These are phyloP conservation scores for Lavandula angustifolia DNA, from an alignment of 257 asterid genomes.

Conservation along the genomic window DNA sequence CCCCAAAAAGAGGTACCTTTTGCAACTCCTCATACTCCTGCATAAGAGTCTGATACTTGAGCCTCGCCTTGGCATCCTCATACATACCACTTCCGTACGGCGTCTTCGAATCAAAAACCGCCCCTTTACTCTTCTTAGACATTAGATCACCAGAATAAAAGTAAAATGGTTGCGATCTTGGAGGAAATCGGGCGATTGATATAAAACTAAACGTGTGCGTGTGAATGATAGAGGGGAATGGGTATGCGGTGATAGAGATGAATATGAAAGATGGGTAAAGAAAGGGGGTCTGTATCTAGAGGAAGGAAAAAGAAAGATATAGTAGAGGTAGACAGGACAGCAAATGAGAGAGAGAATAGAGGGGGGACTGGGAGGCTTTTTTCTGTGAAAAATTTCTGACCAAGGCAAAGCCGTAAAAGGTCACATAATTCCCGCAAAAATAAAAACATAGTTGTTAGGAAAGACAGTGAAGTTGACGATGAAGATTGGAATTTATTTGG, in stretches of 20 bases:
- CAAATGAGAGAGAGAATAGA: constrained; percentile 35
- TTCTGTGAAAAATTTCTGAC: constrained; percentile 76
- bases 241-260: constrained; percentile 32
- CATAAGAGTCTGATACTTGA: constrained; percentile 61
- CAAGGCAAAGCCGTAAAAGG: constrained; percentile 83
- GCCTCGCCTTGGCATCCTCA: constrained; percentile 50
- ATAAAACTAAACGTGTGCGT: not conserved
- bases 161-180: constrained; percentile 33
- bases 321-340: constrained; percentile 41
- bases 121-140: constrained; percentile 67
- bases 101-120: constrained; percentile 37
- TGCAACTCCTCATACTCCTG: constrained; percentile 72
- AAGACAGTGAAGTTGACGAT: constrained; percentile 57
- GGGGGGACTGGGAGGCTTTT: constrained; percentile 38
- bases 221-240: constrained; percentile 21
- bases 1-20: constrained; percentile 42
- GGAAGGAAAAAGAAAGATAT: constrained; percentile 24
- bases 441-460: constrained; percentile 43
- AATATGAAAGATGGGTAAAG: constrained; percentile 32
- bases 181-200: constrained; percentile 28
- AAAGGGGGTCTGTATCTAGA: constrained; percentile 36
- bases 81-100: constrained; percentile 34
- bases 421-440: constrained; percentile 54
- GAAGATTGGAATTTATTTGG: constrained; percentile 57
- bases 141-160: constrained; percentile 49